phyloP scores from a whole-genome alignment of 2,329 filamentous ascomycete species.

The Talaromyces sp. region DNA sequence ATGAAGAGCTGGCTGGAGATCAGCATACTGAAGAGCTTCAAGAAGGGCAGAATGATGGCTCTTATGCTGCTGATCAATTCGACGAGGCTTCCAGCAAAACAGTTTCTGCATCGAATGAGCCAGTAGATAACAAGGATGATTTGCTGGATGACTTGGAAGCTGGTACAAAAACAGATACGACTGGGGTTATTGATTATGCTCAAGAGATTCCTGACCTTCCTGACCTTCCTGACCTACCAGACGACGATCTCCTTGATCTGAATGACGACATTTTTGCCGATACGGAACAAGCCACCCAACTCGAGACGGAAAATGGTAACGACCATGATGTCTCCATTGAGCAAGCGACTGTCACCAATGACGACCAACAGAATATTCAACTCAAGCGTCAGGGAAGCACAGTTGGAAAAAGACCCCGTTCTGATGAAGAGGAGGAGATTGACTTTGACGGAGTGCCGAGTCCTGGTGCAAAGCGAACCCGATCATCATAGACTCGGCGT shows the following conservation, averaged over 20 bases:
- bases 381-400: slow-evolving; percentile 21
- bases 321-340: slow-evolving; percentile 39
- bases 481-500: slow-evolving; percentile 40
- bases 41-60: slow-evolving; percentile 17
- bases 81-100: slow-evolving; percentile 13
- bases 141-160: slow-evolving; percentile 3
- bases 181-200: slow-evolving; percentile 10
- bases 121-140: slow-evolving; percentile 8
- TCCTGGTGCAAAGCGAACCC: slow-evolving; percentile 53
- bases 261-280: slow-evolving; percentile 34
- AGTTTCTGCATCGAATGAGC: slow-evolving; percentile 12
- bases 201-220: slow-evolving; percentile 20
- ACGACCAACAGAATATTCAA: slow-evolving; percentile 21
- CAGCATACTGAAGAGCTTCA: slow-evolving; percentile 14
- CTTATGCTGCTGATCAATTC: slow-evolving; percentile 14
- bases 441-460: slow-evolving; percentile 25
- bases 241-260: slow-evolving; percentile 32
- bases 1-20: slow-evolving; percentile 17
- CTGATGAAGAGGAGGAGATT: slow-evolving; percentile 33
- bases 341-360: slow-evolving; percentile 24
- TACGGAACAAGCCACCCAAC: slow-evolving; percentile 20
- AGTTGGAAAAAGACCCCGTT: slow-evolving; percentile 35
- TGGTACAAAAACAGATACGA: not conserved
- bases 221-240: slow-evolving; percentile 13
- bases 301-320: slow-evolving; percentile 22